Base-by-base conservation (phyloP, 208 protist species). In the Trypanosoma rangeli region DNA sequence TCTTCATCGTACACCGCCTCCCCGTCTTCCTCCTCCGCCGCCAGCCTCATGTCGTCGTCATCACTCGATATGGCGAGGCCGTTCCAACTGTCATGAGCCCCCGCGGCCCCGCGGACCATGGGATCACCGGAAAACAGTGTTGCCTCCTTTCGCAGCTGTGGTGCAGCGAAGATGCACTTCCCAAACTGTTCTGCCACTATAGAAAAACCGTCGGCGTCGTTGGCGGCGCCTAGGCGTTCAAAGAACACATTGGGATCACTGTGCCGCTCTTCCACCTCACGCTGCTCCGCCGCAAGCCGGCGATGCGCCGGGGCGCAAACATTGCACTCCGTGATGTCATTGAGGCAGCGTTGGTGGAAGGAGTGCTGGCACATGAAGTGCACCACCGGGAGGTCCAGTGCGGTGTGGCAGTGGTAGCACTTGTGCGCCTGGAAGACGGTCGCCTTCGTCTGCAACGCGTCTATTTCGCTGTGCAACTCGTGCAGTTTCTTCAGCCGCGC, bases 341-440 rank as follows among this genome's bases (percentile, higher is more conserved):
- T 76, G 28, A 91, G 82, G 76, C 97, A 98, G 63, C 87, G 77
- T 57, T 92, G 83, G 70, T 98, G 96, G 74, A 98, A 98, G 28
- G 89, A 94, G 80, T 98, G 94, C 67, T 74, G 68, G 80, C 97
- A 99, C 48, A 98, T 63, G 66, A 98, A 98, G 71, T 98, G 96
- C 53, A 99, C 83, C 0, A 87, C 76, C 20, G 97, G 98, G n/a
- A 98, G 75, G 48, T 98, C 96, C 16, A 99, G 84, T 7, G 82
- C 62, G 52, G 64, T 53, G 16, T 76, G 63, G 81, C 97, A 99
- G 29, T 76, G 79, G 10, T 67, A 75, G 74, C 97, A 99, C 39
- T 93, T 83, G 18, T 70, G 76, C 18, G 73, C 57, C 74, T 97
- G 92, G 57, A 98, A 97, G 13, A 94, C 92, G 54, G 87, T 83